Conservation (phyloP, 768 basidiomycete species). For the Suillus variegatus region DNA sequence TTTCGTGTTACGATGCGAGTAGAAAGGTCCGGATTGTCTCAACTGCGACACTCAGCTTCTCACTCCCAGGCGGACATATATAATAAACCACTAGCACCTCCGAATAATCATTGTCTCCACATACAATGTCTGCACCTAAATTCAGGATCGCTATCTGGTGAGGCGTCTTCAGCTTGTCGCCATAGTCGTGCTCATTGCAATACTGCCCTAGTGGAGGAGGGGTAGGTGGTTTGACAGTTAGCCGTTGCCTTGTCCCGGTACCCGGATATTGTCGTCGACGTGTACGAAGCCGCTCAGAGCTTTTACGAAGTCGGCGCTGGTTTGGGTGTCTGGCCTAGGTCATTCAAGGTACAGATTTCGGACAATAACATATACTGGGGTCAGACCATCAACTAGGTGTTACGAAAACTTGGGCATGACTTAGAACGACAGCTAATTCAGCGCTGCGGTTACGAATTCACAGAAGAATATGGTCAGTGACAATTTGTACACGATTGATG, state of each 20-base stretch:
- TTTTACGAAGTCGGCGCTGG: slow-evolving; percentile 63
- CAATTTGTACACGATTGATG: neutral
- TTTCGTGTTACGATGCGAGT: neutral
- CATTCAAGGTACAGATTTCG: slow-evolving; percentile 22
- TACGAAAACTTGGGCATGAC: slow-evolving; percentile 21
- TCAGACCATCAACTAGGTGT: slow-evolving; percentile 16
- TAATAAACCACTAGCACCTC: neutral
- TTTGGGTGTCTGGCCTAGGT: slow-evolving; percentile 47
- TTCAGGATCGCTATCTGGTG: slow-evolving; percentile 33
- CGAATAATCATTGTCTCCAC: neutral
- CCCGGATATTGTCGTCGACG: slow-evolving; percentile 54
- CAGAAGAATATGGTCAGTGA: slow-evolving; percentile 24
- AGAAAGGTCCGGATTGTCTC: neutral
- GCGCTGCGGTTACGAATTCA: slow-evolving; percentile 21
- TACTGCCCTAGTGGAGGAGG: slow-evolving; percentile 38
- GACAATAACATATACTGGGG: neutral
- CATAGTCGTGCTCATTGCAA: neutral
- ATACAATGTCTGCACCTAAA: slow-evolving; percentile 20
- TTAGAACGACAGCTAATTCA: slow-evolving; percentile 20
- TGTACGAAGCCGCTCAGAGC: slow-evolving; percentile 54
- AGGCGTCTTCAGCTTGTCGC: neutral
- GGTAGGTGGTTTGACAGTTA: slow-evolving; percentile 41
- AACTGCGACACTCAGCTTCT: neutral
- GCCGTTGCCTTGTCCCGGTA: slow-evolving; percentile 39
- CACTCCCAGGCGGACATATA: slow-evolving; percentile 5